Base-by-base conservation (phyloP, 148 eudicot species). In the Nyssa sinensis region DNA sequence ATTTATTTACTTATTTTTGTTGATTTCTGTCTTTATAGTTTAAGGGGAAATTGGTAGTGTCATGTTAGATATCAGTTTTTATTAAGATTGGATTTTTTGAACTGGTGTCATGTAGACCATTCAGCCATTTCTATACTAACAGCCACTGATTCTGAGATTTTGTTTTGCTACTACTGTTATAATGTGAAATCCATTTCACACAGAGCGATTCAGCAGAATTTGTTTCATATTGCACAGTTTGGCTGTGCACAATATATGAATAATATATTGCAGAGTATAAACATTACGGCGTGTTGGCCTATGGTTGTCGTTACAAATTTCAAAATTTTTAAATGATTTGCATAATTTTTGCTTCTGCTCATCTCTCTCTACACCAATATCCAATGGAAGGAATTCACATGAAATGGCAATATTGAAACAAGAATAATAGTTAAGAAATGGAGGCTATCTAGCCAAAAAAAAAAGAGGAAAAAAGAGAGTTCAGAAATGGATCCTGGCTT, bases 81-180 rank as follows among this genome's bases (percentile, higher is more conserved):
- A n/a, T n/a, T n/a, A n/a, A n/a, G n/a, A n/a, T n/a, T n/a, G n/a
- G n/a, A n/a, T n/a, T n/a, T n/a, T n/a, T n/a, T n/a, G n/a, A n/a
- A n/a, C n/a, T n/a, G n/a, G n/a, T n/a, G n/a, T n/a, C n/a, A n/a
- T n/a, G n/a, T n/a, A n/a, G n/a, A n/a, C n/a, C n/a, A n/a, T n/a
- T n/a, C n/a, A n/a, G n/a, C n/a, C n/a, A n/a, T n/a, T n/a, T n/a
- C n/a, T n/a, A n/a, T n/a, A n/a, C n/a, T n/a, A n/a, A n/a, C n/a
- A n/a, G n/a, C n/a, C n/a, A n/a, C n/a, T n/a, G n/a, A n/a, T n/a
- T n/a, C n/a, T n/a, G n/a, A n/a, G n/a, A n/a, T n/a, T 66, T 66
- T 39, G 29, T 70, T 70, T 57, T 27, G 13, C 74, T 21, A 61
- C 23, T 25, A 57, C 23, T 57, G 34, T 71, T 58, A 19, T 61